phyloP scores from a whole-genome alignment of 805 yeast genomes.

The Henningerozyma blattae region DNA sequence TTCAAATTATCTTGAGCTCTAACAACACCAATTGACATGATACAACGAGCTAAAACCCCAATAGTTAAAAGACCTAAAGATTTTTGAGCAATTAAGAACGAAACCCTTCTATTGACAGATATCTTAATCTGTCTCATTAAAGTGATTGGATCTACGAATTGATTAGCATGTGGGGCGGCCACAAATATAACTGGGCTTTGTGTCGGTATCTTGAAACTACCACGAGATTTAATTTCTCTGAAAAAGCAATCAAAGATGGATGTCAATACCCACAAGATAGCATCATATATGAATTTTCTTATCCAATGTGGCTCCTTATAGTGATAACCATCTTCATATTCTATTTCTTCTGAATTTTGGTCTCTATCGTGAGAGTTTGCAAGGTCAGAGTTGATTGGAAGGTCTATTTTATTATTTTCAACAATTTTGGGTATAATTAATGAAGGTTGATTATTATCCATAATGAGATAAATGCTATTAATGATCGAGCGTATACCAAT shows the following conservation, averaged over 20 bases:
- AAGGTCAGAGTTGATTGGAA: too few relatives aligned
- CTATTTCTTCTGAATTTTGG: not conserved
- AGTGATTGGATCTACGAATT: conserved; percentile 69
- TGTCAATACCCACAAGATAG: conserved; percentile 37
- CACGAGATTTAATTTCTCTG: conserved; percentile 80
- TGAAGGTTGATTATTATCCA: too few relatives aligned
- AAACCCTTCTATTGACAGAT: conserved; percentile 54
- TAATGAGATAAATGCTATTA: too few relatives aligned
- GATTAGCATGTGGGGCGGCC: conserved; percentile 97
- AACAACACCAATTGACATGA: conserved; percentile 79
- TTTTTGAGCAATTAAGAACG: conserved; percentile 76
- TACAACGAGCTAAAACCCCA: conserved; percentile 65
- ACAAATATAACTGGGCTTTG: conserved; percentile 84
- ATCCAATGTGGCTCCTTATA: conserved; percentile 29
- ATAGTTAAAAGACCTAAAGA: conserved; percentile 56
- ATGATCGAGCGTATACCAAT: too few relatives aligned
- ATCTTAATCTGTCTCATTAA: conserved; percentile 70
- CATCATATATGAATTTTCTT: conserved; percentile 36
- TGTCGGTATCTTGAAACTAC: conserved; percentile 61
- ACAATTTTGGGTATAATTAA: too few relatives aligned
- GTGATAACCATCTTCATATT: conserved; percentile 1
- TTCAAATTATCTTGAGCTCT: conserved; percentile 81
- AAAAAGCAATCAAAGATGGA: conserved; percentile 58
- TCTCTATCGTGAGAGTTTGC: not conserved
- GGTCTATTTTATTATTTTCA: not conserved